Percentiles rank a stretch among this genome's conserved stretches.
Conservation (phyloP, 345 rosid genomes). For the Erucastrum elatum region DNA sequence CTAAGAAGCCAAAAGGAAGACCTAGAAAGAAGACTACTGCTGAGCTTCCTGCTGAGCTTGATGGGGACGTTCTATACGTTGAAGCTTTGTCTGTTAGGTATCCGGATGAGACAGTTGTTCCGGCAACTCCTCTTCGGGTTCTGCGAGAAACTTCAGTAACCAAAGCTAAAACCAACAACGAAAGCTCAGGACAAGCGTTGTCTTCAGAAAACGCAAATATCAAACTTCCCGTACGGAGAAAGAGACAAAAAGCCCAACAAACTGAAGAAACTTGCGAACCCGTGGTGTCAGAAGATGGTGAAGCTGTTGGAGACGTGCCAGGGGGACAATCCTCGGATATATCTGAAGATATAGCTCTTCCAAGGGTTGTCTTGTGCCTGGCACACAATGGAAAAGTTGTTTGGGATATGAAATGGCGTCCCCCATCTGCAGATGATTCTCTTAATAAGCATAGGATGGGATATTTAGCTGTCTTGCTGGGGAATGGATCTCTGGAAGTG, state of each 20-base stretch:
- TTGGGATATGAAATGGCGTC: slow-evolving; percentile 94
- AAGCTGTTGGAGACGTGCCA: slow-evolving; percentile 29
- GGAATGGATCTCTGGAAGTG: slow-evolving; percentile 94
- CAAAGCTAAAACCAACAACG: slow-evolving; percentile 30
- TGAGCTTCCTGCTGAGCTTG: slow-evolving; percentile 40
- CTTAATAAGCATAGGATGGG: slow-evolving; percentile 68
- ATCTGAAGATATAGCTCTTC: slow-evolving; percentile 56
- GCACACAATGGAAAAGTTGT: slow-evolving; percentile 92
- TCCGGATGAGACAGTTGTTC: slow-evolving; percentile 49
- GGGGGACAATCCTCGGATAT: slow-evolving; percentile 35
- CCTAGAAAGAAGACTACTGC: slow-evolving; percentile 33
- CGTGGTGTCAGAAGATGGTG: slow-evolving; percentile 24
- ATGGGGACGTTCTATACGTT: slow-evolving; percentile 36
- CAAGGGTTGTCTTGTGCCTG: slow-evolving; percentile 75
- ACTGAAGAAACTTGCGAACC: slow-evolving; percentile 35
- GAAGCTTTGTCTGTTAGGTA: slow-evolving; percentile 52
- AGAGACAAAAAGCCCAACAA: slow-evolving; percentile 36
- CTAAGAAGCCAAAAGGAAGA: slow-evolving; percentile 40
- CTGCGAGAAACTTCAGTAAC: slow-evolving; percentile 33
- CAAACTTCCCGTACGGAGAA: slow-evolving; percentile 34
- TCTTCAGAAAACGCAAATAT: slow-evolving; percentile 36
- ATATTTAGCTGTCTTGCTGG: slow-evolving; percentile 87
- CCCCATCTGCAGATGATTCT: slow-evolving; percentile 44
- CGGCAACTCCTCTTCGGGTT: slow-evolving; percentile 43
- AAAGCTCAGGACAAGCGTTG: slow-evolving; percentile 23